Percentiles rank a stretch among this genome's conserved stretches.
phyloP scores from a whole-genome alignment of 305 asterid species.

The Withania somnifera region DNA sequence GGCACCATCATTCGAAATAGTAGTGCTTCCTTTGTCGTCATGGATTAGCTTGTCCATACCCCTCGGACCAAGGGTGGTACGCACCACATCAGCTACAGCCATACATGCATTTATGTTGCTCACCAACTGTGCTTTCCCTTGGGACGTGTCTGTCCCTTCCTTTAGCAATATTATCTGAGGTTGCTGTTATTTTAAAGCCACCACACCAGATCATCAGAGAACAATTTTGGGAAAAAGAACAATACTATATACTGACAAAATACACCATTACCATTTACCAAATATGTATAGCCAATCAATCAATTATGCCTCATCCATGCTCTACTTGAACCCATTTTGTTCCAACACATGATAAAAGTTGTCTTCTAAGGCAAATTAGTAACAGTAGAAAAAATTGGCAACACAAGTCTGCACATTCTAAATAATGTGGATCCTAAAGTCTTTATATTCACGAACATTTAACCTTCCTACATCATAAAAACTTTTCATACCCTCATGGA shows the following conservation, averaged over 20 bases:
- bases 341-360: background rate
- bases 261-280: background rate
- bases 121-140: slow-evolving; percentile 84
- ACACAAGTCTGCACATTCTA: background rate
- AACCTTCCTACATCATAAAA: background rate
- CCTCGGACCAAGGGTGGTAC: slow-evolving; percentile 91
- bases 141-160: slow-evolving; percentile 99
- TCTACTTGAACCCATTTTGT: background rate
- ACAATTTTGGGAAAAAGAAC: background rate
- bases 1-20: slow-evolving; percentile 98
- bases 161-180: slow-evolving; percentile 78
- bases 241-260: background rate
- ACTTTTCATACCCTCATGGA: background rate
- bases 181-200: slow-evolving; percentile 39
- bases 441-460: too few species aligned
- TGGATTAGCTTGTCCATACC: slow-evolving; percentile 99
- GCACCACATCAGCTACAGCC: slow-evolving; percentile 88
- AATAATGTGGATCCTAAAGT: background rate
- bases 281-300: background rate
- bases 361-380: background rate
- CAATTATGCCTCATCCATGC: background rate
- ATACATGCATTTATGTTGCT: slow-evolving; percentile 91
- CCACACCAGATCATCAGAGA: slow-evolving; percentile 6
- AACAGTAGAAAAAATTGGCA: background rate
- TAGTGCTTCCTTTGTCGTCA: slow-evolving; percentile 92